Percentiles rank a stretch among this genome's conserved stretches.
Evolutionary conservation across 495 filamentous ascomycete species (phyloP).

Genomic region (Lindgomyces ingoldianus): DNA sequence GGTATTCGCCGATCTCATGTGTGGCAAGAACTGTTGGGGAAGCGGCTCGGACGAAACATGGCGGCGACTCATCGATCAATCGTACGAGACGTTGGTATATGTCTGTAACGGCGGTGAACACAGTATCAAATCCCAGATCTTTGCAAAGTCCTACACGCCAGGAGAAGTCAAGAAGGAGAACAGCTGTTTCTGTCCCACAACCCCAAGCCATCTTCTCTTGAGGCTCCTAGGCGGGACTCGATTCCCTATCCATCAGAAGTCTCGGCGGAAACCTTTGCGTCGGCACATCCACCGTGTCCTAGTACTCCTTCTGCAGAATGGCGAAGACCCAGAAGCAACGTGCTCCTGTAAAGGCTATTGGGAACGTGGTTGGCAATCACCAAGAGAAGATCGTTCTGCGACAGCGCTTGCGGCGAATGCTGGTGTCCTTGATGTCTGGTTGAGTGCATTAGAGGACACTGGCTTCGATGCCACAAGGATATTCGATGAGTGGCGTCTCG

Average conservation of each 20-base stretch:
- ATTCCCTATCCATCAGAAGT: not conserved
- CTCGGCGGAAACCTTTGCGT: not conserved
- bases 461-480: conserved; percentile 9
- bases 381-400: not conserved
- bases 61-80: conserved; percentile 3
- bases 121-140: conserved; percentile 15
- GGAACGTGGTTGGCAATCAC: too few relatives aligned
- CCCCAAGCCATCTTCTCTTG: conserved; percentile 6
- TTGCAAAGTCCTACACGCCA: not conserved
- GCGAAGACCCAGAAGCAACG: conserved; percentile 11
- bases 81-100: conserved; percentile 11
- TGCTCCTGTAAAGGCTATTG: conserved; percentile 9
- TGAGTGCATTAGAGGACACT: not conserved
- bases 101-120: conserved; percentile 7
- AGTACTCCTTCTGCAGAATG: conserved; percentile 9
- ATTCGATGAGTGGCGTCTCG: conserved; percentile 10
- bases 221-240: not conserved
- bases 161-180: not conserved
- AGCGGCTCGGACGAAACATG: not conserved
- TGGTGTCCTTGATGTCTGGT: conserved; percentile 10
- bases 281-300: conserved; percentile 10
- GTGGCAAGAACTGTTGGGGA: not conserved
- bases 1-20: conserved; percentile 4
- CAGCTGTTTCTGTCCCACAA: conserved; percentile 12
- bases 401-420: conserved; percentile 4